These are phyloP conservation scores for Polygonum maritimum DNA, from an alignment of 148 eudicot species.

Conservation along the genomic window DNA sequence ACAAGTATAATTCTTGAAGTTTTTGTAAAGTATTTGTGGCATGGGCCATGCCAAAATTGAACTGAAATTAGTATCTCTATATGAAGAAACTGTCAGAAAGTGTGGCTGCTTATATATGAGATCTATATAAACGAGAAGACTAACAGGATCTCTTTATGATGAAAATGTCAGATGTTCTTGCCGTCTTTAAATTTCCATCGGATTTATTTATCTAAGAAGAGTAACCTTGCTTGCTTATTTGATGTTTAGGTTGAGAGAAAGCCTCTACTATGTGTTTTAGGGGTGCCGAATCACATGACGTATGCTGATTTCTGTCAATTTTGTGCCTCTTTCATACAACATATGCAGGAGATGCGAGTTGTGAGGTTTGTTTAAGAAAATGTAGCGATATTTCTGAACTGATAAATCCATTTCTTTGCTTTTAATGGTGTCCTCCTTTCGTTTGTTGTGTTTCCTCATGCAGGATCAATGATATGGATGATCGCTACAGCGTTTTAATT, in stretches of 20 bases:
- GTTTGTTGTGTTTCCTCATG: background rate
- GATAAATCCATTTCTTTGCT: background rate
- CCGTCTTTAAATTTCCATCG: background rate
- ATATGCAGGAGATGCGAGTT: slow-evolving; percentile 88
- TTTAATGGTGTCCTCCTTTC: background rate
- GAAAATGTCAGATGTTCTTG: background rate
- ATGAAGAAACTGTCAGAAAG: background rate
- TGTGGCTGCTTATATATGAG: no score
- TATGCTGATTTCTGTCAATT: slow-evolving; percentile 97
- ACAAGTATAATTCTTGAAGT: background rate
- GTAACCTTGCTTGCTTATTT: background rate
- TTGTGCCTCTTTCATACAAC: slow-evolving; percentile 81
- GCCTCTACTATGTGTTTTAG: slow-evolving; percentile 76
- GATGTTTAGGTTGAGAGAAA: slow-evolving; percentile 61
- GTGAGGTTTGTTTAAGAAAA: slow-evolving; percentile 46
- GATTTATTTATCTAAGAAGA: background rate
- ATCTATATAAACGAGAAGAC: no score
- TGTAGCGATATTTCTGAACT: slow-evolving; percentile 2
- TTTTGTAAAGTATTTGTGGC: background rate
- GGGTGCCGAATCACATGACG: slow-evolving; percentile 98
- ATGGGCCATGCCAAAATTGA: background rate
- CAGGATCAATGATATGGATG: slow-evolving; percentile 86
- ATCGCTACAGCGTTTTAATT: slow-evolving; percentile 64
- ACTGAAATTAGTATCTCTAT: background rate
- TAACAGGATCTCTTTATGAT: background rate